These are phyloP conservation scores for Colletotrichum plurivorum DNA, from an alignment of 2,329 filamentous ascomycete genomes.

Conservation along the genomic window DNA sequence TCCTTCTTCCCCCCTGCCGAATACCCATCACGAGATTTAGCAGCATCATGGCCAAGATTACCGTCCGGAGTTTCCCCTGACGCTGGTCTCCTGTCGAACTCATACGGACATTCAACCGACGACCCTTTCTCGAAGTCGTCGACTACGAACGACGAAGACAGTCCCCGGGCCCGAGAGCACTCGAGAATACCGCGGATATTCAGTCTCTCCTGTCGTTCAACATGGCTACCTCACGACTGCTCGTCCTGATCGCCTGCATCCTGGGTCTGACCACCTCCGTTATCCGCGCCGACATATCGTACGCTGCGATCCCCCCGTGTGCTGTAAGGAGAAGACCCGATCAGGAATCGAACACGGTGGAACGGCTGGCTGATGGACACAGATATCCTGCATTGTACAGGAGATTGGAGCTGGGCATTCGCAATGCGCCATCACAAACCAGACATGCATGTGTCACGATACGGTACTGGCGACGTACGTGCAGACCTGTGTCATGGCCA, in stretches of 20 bases:
- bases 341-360: neutral
- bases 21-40: neutral
- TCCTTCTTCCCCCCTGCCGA: neutral
- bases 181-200: neutral
- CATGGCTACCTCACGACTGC: conserved; percentile 20
- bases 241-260: conserved; percentile 23
- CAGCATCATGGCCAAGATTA: conserved; percentile 8
- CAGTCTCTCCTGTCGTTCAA: neutral
- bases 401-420: conserved; percentile 27
- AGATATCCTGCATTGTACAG: conserved; percentile 28
- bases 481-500: conserved; percentile 26
- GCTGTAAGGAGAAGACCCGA: conserved; percentile 11
- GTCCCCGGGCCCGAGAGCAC: neutral
- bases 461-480: conserved; percentile 15
- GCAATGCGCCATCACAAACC: conserved; percentile 20
- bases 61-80: conserved; percentile 8
- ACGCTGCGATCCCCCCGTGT: conserved; percentile 19
- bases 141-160: neutral
- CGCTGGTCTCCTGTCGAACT: neutral
- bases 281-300: neutral
- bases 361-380: neutral
- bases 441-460: conserved; percentile 35
- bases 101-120: neutral
- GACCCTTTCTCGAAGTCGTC: neutral
- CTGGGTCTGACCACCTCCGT: conserved; percentile 11